phyloP scores from a whole-genome alignment of 805 yeast species.

The Candida stauntonica region DNA sequence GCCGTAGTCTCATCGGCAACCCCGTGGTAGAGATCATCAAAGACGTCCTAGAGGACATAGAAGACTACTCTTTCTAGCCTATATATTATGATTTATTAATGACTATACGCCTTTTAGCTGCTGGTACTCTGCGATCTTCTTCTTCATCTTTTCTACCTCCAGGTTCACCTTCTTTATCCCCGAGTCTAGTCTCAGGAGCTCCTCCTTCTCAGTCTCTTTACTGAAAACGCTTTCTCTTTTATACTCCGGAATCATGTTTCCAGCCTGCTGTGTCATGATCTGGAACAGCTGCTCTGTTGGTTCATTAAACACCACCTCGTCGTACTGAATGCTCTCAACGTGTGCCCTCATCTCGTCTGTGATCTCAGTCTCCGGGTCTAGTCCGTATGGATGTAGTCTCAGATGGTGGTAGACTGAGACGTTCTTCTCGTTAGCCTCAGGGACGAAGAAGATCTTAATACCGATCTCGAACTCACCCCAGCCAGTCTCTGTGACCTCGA shows the following conservation, averaged over 20 bases:
- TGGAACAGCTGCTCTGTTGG: constrained; percentile 90
- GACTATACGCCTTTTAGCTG: constrained; percentile 17
- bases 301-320: constrained; percentile 91
- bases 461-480: constrained; percentile 99
- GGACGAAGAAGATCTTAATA: constrained; percentile 77
- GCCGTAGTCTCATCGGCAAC: constrained; percentile 6
- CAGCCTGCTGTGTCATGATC: constrained; percentile 63
- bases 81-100: background rate
- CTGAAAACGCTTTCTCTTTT: constrained; percentile 38
- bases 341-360: constrained; percentile 29
- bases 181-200: constrained; percentile 48
- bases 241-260: constrained; percentile 44
- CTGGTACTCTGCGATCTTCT: constrained; percentile 30
- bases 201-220: constrained; percentile 59
- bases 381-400: constrained; percentile 82
- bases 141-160: constrained; percentile 40
- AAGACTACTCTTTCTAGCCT: background rate
- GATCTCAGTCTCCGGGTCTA: constrained; percentile 29
- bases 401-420: constrained; percentile 82
- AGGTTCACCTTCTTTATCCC: constrained; percentile 41
- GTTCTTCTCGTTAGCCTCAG: constrained; percentile 87
- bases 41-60: constrained; percentile 20
- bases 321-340: constrained; percentile 66
- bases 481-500: constrained; percentile 93
- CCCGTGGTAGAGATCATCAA: constrained; percentile 17